Base-by-base conservation (phyloP, 1,284 basidiomycete genomes). In the Cryptococcus sp. region DNA sequence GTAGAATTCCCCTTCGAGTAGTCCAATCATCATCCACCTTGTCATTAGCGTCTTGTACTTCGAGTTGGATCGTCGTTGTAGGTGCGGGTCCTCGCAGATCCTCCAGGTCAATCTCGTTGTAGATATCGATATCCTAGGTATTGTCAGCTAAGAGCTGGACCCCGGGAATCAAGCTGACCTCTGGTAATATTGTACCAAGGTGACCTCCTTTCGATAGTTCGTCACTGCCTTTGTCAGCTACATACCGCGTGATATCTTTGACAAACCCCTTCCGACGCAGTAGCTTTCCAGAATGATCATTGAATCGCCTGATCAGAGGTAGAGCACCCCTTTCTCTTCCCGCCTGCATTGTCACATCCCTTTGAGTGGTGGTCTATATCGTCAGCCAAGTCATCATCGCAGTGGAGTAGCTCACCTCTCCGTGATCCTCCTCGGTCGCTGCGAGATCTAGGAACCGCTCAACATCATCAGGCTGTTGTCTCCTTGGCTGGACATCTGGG, bases 291-390 rank as follows among this genome's bases (percentile, higher is more conserved):
- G 91, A 95, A 75, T 98, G 96, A 68, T 97, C 91, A 70, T 98
- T 98, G 79, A 98, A 98, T 66, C 95, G 88, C 44, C 96, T 83
- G 66, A 99, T 97, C 36, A 98, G 82, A 0, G 96, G 96, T 41
- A 99, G 76, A 15, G 89, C 88, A 30, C 86, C 86, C 49, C 86
- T 82, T 72, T 96, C 89, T 63, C 87, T 84, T 5, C 96, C 96
- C 4, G 94, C 86, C 70, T 92, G 89, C 96, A 98, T 99, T 0
- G 96, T 98, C 46, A 90, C 77, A 69, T 99, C 96, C 71, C 83
- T 86, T 58, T 86, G 83, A 63, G 92, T 95, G 4, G 90, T 89
- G 2, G 87, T 87, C 88, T 93, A 58, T 43, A 34, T 13, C 31
- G 49, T 52, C 50, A 10, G 44, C 13, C 37, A 14, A 50, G 23